phyloP scores from a whole-genome alignment of 108 stramenopile species.

The Fragilariopsis cylindrus region DNA sequence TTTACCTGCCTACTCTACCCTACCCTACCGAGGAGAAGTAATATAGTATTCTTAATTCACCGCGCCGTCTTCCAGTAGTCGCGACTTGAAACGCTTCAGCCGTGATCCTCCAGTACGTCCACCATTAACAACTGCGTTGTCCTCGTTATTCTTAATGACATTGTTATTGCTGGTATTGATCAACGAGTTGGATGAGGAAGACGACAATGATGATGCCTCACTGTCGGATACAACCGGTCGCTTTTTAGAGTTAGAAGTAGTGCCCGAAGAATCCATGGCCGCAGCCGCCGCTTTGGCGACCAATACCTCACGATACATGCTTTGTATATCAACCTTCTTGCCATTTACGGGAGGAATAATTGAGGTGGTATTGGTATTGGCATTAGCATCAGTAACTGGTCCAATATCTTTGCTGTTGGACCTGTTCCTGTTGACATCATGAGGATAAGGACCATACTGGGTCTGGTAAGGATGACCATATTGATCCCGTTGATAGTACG shows the following conservation, averaged over 20 bases:
- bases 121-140: neutral
- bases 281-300: neutral
- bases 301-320: neutral
- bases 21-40: too few relatives aligned
- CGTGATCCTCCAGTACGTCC: neutral
- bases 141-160: neutral
- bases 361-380: neutral
- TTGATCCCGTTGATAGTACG: too few relatives aligned
- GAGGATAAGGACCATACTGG: neutral
- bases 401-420: neutral
- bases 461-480: too few relatives aligned
- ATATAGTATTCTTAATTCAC: too few relatives aligned
- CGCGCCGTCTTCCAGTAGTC: neutral
- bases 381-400: neutral
- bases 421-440: neutral
- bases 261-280: neutral
- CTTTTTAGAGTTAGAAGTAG: neutral
- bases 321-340: neutral
- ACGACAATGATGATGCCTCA: constrained; percentile 10
- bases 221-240: constrained; percentile 7
- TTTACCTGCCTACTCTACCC: too few relatives aligned
- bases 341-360: neutral
- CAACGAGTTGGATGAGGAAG: constrained; percentile 1
- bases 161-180: too few relatives aligned
- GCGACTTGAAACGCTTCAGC: neutral